These are phyloP conservation scores for Carex parvula DNA, from an alignment of 176 grass and related monocot species.

Conservation along the genomic window DNA sequence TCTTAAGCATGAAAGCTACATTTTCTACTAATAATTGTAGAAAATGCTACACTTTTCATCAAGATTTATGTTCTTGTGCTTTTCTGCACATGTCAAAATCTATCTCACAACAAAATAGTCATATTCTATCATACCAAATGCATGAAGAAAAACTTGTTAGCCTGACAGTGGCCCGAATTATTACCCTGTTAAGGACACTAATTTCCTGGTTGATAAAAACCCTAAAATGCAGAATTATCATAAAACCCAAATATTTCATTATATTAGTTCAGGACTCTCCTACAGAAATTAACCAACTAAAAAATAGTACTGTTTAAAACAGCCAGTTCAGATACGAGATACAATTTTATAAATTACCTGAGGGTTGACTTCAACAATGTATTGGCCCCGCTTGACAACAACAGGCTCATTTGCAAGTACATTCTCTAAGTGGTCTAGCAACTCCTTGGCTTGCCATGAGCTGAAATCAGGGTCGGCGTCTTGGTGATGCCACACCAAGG, in stretches of 20 bases:
- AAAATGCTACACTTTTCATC: not conserved
- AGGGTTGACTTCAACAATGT: conserved; percentile 88
- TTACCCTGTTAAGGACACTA: not conserved
- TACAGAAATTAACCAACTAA: conserved; percentile 15
- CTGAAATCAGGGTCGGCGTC: conserved; percentile 91
- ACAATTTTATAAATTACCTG: conserved; percentile 51
- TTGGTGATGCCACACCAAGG: conserved; percentile 84
- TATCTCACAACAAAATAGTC: not conserved
- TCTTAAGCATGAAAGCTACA: conserved; percentile 44
- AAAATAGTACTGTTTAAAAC: not conserved
- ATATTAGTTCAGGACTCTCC: conserved; percentile 16
- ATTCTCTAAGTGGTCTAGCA: conserved; percentile 82
- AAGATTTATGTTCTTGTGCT: not conserved
- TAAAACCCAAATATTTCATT: not conserved
- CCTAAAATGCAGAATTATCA: not conserved
- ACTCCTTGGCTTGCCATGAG: conserved; percentile 88
- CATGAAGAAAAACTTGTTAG: not conserved
- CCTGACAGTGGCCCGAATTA: not conserved
- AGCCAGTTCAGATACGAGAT: not conserved
- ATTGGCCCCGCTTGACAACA: conserved; percentile 79
- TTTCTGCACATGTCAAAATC: not conserved
- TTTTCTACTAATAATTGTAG: conserved; percentile 14
- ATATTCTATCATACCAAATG: not conserved
- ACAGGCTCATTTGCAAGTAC: conserved; percentile 94
- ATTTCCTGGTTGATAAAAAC: not conserved